Conservation (phyloP, 1,284 basidiomycete species). For the Agaricales sp. region DNA sequence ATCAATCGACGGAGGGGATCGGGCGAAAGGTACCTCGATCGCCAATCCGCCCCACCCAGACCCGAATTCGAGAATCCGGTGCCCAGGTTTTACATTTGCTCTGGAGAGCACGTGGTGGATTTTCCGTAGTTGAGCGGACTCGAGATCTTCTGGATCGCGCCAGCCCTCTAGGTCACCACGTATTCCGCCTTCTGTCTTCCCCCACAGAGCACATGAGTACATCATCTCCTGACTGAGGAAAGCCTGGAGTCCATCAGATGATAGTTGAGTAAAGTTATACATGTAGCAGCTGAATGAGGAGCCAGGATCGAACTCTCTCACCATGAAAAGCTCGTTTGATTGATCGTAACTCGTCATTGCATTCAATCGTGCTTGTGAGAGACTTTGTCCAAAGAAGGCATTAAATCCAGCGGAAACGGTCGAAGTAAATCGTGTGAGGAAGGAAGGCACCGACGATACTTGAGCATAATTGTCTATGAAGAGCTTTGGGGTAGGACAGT, state of each 20-base stretch:
- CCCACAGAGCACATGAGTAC: constrained; percentile 83
- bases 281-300: neutral
- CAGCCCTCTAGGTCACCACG: constrained; percentile 49
- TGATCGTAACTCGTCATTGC: constrained; percentile 88
- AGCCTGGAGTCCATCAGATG: constrained; percentile 31
- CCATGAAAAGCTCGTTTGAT: constrained; percentile 73
- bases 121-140: constrained; percentile 76
- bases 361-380: constrained; percentile 69
- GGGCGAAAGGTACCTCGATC: constrained; percentile 52
- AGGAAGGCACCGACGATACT: constrained; percentile 56
- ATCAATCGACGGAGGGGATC: constrained; percentile 7
- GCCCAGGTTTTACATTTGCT: constrained; percentile 66
- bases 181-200: constrained; percentile 60
- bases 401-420: constrained; percentile 67
- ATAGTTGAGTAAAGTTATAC: constrained; percentile 2
- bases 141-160: constrained; percentile 54
- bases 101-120: constrained; percentile 69
- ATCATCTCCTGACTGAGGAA: constrained; percentile 89
- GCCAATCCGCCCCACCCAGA: constrained; percentile 88
- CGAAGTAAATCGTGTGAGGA: constrained; percentile 56
- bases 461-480: constrained; percentile 77
- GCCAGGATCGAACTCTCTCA: constrained; percentile 16
- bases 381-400: constrained; percentile 73
- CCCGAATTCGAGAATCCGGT: constrained; percentile 85
- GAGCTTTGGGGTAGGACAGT: constrained; percentile 41